Percentiles rank a stretch among this genome's conserved stretches.
Evolutionary conservation across 208 protist genomes (phyloP).

Genomic region (Histomonas meleagridis): DNA sequence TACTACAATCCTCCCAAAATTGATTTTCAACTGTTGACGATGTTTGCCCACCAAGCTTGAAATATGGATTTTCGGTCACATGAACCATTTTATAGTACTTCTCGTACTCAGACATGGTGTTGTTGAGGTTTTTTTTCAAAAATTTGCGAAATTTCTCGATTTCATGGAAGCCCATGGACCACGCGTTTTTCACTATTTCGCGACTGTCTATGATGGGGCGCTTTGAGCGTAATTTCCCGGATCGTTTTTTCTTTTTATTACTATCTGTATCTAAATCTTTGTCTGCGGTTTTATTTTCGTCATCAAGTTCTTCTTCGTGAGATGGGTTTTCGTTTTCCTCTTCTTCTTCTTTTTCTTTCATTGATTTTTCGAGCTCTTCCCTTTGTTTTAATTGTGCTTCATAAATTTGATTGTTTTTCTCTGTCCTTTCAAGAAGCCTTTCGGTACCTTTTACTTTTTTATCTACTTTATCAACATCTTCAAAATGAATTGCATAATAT

Average conservation of each 20-base stretch:
- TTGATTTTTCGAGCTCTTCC: neutral
- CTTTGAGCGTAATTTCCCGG: too few species aligned
- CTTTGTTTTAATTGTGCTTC: neutral
- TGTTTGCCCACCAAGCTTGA: neutral
- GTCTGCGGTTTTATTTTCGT: neutral
- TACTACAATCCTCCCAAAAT: neutral
- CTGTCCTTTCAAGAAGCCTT: neutral
- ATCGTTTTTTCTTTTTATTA: neutral
- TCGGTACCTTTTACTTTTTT: neutral
- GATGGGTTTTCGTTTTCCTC: neutral
- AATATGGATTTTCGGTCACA: neutral
- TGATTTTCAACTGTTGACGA: neutral
- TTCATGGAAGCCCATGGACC: neutral
- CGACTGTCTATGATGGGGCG: neutral
- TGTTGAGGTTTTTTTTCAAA: neutral
- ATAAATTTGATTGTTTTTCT: neutral
- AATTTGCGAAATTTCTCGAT: neutral
- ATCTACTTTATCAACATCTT: neutral
- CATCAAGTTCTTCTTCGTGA: neutral
- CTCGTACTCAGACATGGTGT: neutral
- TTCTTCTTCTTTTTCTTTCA: neutral
- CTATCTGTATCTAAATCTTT: neutral
- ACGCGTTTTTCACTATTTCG: neutral
- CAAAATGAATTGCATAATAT: neutral
- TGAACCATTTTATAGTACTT: neutral